Base-by-base conservation (phyloP, 345 rosid genomes). In the Geranium brycei region DNA sequence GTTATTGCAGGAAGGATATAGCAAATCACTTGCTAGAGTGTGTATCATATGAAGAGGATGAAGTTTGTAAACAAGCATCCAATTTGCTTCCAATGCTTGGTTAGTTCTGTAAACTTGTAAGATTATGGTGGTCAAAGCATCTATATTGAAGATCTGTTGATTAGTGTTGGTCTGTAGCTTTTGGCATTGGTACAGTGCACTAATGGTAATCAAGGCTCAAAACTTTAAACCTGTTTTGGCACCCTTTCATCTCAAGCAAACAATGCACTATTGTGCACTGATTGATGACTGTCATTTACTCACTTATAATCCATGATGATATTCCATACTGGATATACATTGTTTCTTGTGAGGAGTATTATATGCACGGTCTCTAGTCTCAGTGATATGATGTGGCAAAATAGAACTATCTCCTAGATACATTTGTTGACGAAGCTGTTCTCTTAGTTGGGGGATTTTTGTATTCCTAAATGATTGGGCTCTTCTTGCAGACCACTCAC, bases 41-140 rank as follows among this genome's bases (percentile, higher is more conserved):
- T 71, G 84, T 91, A 74, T 72, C 66, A 61, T 87, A 80, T 69
- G 82, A 84, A 75, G 91, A 91, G 67, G 57, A 60, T 65, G 66
- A 63, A 67, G 83, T 91, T 69, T 58, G 78, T 73, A 75, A 77
- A 69, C 84, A 74, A 62, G 73, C 86, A 57, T 72, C 80, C 38
- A 76, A 69, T 71, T 75, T 85, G 76, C 80, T 91, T 69, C 79
- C 85, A 28, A 67, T 77, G 70, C 82, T 87, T 23, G 90, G 95
- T 88, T 72, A 74, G 85, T 77, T 19, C 40, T 53, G 11, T 19
- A 0, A 35, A 40, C 19, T 32, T 23, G 16, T 47, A 38, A 17
- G 6, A 11, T 31, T 60, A 7, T 31, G 61, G 28, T 31, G 10
- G 17, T 31, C 0, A 13, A 11, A 28, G 40, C 12, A 10, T 14